These are phyloP conservation scores for Umbelopsis sp. DNA, from an alignment of 371 early-diverging fungal species.

Conservation along the genomic window DNA sequence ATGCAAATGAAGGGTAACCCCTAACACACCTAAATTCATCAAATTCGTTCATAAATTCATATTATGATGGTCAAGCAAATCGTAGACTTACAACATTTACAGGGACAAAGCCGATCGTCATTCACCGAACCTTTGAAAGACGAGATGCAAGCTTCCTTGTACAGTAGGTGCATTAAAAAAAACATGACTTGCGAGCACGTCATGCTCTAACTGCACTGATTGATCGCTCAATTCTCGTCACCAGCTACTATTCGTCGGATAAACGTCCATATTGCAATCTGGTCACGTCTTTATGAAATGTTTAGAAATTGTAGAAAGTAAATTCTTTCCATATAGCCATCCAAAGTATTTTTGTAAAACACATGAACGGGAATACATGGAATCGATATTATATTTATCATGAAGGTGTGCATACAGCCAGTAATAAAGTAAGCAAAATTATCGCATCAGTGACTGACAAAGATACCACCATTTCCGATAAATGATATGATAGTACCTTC, in stretches of 20 bases:
- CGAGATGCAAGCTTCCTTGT: not conserved
- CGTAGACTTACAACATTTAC: too few species aligned
- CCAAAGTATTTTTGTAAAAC: too few species aligned
- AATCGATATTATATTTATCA: too few species aligned
- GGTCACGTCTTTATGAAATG: not conserved
- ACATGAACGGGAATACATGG: too few species aligned
- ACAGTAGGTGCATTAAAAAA: not conserved
- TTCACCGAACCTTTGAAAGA: not conserved
- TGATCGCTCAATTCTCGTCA: not conserved
- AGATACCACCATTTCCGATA: not conserved
- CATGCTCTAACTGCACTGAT: not conserved
- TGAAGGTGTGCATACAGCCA: too few species aligned
- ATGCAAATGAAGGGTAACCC: not conserved
- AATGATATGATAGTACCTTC: not conserved
- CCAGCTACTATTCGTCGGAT: not conserved
- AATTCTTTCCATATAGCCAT: too few species aligned
- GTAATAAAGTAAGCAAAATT: too few species aligned
- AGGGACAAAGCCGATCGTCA: too few species aligned
- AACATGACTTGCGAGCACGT: not conserved
- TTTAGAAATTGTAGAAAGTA: not conserved
- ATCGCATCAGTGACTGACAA: too few species aligned
- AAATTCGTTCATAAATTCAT: not conserved
- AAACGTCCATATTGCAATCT: constrained; percentile 9
- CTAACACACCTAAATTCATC: not conserved
- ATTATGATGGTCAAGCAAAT: not conserved